Evolutionary conservation across 202 grass and related monocot species (phyloP), one percentile per base, ranked within the genome.

Genomic region (Schoenoplectus tabernaemontani): DNA sequence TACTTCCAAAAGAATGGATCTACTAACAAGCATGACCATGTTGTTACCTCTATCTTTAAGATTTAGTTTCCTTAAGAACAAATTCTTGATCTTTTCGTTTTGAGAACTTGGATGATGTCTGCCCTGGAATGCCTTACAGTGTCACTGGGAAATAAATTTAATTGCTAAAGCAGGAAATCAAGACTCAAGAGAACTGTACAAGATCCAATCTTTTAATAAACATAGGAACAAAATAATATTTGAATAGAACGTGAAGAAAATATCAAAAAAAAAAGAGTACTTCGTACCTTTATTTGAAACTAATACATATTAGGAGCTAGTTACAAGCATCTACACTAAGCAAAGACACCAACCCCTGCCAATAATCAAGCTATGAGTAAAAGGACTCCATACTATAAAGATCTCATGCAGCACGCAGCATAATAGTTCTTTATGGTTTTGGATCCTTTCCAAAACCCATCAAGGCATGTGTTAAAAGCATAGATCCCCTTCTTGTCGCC

Each of bases 371-470:
- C 11, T 66, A 20, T 7, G 32, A 50, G 42, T 33, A 54, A 16
- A 74, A 53, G 26, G 11, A 51, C 7, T 74, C 33, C 46, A 51
- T 34, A 36, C 24, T 74, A 74, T n/a, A 53, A 70, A 33, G 70
- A 48, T 74, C 26, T 9, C 19, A 50, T 36, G 28, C 48, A 74
- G 16, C 44, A 34, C 26, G 34, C 30, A 43, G 28, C n/a, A n/a
- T n/a, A n/a, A 10, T 30, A 7, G 22, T 54, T 74, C 13, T 34
- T 80, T 53, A 85, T 3, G 70, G 24, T 24, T 59, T 80, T 23
- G 87, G 88, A 67, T 93, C 93, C 54, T 97, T 97, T 77, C 88
- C 88, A 79, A 78, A 89, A 67, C 88, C 82, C 90, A 97, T 97
- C 56, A 97, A 48, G 0, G 36, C 87, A 80, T 97, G 93, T 4